Evolutionary conservation across 2,329 filamentous ascomycete species (phyloP), one percentile per base, ranked within the genome.

Genomic region (Talaromyces albobiverticillius): DNA sequence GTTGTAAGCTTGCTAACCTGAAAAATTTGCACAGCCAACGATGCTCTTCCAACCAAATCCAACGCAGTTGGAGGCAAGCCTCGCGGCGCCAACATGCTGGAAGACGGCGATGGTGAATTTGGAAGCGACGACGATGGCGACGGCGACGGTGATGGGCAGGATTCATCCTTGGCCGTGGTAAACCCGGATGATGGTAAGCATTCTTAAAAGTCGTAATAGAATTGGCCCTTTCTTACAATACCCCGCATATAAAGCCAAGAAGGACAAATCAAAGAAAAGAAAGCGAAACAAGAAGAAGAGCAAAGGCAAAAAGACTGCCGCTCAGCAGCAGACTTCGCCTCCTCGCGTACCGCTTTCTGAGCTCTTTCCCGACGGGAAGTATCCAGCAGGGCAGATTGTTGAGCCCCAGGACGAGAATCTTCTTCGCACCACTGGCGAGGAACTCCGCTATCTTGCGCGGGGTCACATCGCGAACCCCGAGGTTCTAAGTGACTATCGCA

Each of bases 401-500:
- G 56, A 49, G 46, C 26, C 46, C 20, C 59, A 66, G 43, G 67
- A 72, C 53, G 74, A 77, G 10, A 79, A 78, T 55, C 70, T 68
- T 4, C 68, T 67, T 46, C 76, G 76, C 25, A 79, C 73, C 3
- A 78, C 77, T 2, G 70, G 63, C 55, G 76, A 78, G 58, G 79
- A 81, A 65, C 62, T 71, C 48, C 71, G 77, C 29, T 70, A 78
- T 55, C 57, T 74, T 18, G 61, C 66, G 11, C 66, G 66, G n/a
- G 36, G 67, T 13, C 68, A 74, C 51, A 67, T 72, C 51, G 69
- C 75, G 61, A 76, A 80, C 56, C 68, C 73, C 20, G 71, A 69
- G 11, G 82, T 81, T 60, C 69, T 83, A 20, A 69, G 67, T 22
- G 73, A 83, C 54, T 83, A 83, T 64, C 78, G 81, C 46, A 74